phyloP scores from a whole-genome alignment of 2,329 filamentous ascomycete species.

The Pezicula neosporulosa region DNA sequence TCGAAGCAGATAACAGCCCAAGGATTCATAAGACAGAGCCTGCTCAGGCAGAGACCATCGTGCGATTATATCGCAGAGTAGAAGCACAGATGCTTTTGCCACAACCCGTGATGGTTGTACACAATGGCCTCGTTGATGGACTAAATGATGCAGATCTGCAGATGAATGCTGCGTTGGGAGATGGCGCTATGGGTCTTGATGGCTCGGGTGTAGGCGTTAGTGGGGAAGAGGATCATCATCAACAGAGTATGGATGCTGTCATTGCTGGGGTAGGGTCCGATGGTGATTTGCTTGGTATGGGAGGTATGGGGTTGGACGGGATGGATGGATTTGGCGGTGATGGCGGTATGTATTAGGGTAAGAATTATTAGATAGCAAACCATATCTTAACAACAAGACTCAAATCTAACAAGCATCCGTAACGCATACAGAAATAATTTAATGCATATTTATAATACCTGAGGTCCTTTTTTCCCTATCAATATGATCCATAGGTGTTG shows the following conservation, averaged over 20 bases:
- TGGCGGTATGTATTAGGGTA: not conserved
- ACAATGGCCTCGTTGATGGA: slow-evolving; percentile 3
- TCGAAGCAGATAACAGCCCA: slow-evolving; percentile 21
- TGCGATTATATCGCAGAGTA: slow-evolving; percentile 27
- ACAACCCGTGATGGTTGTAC: slow-evolving; percentile 8
- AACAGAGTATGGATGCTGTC: slow-evolving; percentile 1
- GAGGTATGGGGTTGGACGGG: not conserved
- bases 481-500: too few relatives aligned
- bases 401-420: too few relatives aligned
- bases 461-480: too few relatives aligned
- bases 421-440: too few relatives aligned
- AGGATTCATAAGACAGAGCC: slow-evolving; percentile 22
- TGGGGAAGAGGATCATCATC: not conserved
- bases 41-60: slow-evolving; percentile 22
- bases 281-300: not conserved
- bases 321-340: not conserved
- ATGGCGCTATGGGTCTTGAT: not conserved
- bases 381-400: not conserved
- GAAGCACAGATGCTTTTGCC: slow-evolving; percentile 21
- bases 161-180: slow-evolving; percentile 7
- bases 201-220: not conserved
- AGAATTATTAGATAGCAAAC: too few relatives aligned
- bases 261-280: not conserved
- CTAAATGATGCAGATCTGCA: slow-evolving; percentile 6
- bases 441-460: too few relatives aligned